A percentile compares a stretch with the other conserved stretches of the same genome.
These are phyloP conservation scores for Knufia petricola DNA, from an alignment of 2,329 filamentous ascomycete species.

Conservation along the genomic window DNA sequence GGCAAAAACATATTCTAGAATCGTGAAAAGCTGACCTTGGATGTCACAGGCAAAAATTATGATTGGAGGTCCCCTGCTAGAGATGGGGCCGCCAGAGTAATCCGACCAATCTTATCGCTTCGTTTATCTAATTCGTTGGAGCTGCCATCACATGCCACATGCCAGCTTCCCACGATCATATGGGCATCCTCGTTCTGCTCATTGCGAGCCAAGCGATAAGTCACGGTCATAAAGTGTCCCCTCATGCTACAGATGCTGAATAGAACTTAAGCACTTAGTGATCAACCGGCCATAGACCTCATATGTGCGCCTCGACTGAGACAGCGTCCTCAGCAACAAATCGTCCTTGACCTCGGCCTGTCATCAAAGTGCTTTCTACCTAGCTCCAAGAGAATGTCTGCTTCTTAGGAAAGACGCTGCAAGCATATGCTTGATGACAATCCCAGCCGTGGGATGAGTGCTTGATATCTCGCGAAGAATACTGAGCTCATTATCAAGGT, in stretches of 20 bases:
- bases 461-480: conserved; percentile 43
- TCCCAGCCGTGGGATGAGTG: background rate
- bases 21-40: background rate
- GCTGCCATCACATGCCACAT: no score
- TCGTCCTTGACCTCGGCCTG: background rate
- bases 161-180: no score
- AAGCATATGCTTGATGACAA: conserved; percentile 1
- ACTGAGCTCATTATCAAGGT: conserved; percentile 45
- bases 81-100: no score
- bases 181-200: no score
- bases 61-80: background rate
- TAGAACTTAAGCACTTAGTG: background rate
- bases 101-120: background rate
- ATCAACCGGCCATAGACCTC: background rate
- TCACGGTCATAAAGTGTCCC: background rate
- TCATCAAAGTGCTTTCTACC: background rate
- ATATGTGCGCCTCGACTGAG: conserved; percentile 5
- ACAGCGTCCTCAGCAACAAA: conserved; percentile 6
- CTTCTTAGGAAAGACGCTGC: background rate
- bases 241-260: background rate
- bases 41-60: background rate
- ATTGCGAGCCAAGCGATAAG: no score
- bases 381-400: background rate
- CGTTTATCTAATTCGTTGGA: no score
- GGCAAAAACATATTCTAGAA: conserved; percentile 1